Percentiles rank a stretch among this genome's conserved stretches.
Evolutionary conservation across 306 rosid genomes (phyloP).

Genomic region (Dalbergia oliveri): DNA sequence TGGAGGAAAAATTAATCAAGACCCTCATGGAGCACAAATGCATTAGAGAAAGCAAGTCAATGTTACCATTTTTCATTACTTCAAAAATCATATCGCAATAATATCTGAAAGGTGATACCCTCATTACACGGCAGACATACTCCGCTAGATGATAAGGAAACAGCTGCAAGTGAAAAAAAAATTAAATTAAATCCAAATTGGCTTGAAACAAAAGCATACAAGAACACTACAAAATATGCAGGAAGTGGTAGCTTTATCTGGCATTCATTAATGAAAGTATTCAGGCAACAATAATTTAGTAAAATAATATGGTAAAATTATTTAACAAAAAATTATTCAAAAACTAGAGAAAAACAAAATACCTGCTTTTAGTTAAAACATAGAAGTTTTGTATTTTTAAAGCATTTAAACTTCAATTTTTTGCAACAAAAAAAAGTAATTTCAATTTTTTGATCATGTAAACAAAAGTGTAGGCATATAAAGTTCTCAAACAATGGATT

Average conservation of each 20-base stretch:
- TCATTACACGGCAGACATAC: slow-evolving; percentile 95
- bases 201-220: slow-evolving; percentile 42
- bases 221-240: slow-evolving; percentile 14
- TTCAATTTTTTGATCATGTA: slow-evolving; percentile 32
- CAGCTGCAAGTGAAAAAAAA: slow-evolving; percentile 73
- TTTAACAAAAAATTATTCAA: background rate
- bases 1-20: slow-evolving; percentile 26
- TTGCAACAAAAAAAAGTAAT: background rate
- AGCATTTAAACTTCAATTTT: slow-evolving; percentile 16
- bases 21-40: slow-evolving; percentile 33
- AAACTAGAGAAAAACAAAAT: background rate
- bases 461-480: background rate
- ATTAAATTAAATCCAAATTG: slow-evolving; percentile 45
- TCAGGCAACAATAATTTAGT: slow-evolving; percentile 3
- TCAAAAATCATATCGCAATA: slow-evolving; percentile 97
- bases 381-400: background rate
- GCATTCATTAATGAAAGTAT: slow-evolving; percentile 15
- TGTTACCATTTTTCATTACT: slow-evolving; percentile 95
- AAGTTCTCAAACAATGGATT: slow-evolving; percentile 29
- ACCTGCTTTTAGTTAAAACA: slow-evolving; percentile 9
- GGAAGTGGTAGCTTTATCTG: slow-evolving; percentile 4
- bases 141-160: slow-evolving; percentile 98
- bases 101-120: slow-evolving; percentile 97
- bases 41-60: slow-evolving; percentile 42
- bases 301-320: slow-evolving; percentile 2